These are phyloP conservation scores for Penicillium antarcticum DNA, from an alignment of 495 filamentous ascomycete genomes.

Conservation along the genomic window DNA sequence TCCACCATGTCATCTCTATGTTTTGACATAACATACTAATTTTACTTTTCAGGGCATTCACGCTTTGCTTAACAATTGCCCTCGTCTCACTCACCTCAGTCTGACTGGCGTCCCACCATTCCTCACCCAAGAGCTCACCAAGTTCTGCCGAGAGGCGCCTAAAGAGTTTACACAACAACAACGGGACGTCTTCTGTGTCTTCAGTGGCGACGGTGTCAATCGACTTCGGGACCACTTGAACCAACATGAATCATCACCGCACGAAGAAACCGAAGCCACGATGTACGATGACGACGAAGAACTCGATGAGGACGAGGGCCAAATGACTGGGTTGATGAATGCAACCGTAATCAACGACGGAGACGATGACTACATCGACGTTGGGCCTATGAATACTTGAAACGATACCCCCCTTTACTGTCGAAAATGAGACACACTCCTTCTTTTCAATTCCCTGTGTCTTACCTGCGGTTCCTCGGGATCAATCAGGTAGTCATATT, in stretches of 20 bases:
- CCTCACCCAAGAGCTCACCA: constrained; percentile 69
- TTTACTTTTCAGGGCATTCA: constrained; percentile 72
- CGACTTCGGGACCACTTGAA: constrained; percentile 78
- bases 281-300: constrained; percentile 59
- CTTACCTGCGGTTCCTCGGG: constrained; percentile 3
- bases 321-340: constrained; percentile 55
- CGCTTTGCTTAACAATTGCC: constrained; percentile 83
- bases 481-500: constrained; percentile 19
- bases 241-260: constrained; percentile 21
- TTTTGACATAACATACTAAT: constrained; percentile 14
- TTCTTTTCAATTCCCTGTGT: constrained; percentile 11
- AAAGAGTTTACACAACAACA: constrained; percentile 94
- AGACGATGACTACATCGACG: constrained; percentile 49
- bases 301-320: constrained; percentile 50
- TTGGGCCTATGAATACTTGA: constrained; percentile 41
- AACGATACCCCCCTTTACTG: constrained; percentile 30
- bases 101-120: constrained; percentile 89
- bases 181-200: constrained; percentile 93
- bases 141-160: constrained; percentile 84
- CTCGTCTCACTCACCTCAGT: constrained; percentile 89
- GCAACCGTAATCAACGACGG: constrained; percentile 50
- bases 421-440: constrained; percentile 7
- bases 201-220: constrained; percentile 81
- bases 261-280: constrained; percentile 44
- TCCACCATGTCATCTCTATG: background rate